Percentiles rank a stretch among this genome's conserved stretches.
Conservation (phyloP, 768 basidiomycete species). For the Leucocoprinus birnbaumii region DNA sequence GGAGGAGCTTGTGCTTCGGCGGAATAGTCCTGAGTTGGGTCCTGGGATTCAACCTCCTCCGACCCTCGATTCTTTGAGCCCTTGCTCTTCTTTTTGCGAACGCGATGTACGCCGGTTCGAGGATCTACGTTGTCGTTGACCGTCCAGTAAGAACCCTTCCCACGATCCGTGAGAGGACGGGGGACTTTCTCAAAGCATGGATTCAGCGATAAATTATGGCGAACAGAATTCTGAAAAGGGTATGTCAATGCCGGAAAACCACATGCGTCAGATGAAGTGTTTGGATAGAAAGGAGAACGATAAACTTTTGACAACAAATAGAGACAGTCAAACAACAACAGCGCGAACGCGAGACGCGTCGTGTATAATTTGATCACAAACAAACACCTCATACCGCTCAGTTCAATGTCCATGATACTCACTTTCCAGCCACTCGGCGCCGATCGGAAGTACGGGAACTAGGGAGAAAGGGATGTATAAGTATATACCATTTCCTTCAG, state of each 20-base stretch:
- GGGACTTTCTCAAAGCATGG: constrained; percentile 91
- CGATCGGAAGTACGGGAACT: constrained; percentile 89
- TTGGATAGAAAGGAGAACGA: constrained; percentile 27
- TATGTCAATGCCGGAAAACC: constrained; percentile 24
- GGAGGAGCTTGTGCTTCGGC: constrained; percentile 30
- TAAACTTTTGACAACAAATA: constrained; percentile 55
- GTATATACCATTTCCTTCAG: constrained; percentile 8
- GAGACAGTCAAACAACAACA: constrained; percentile 64
- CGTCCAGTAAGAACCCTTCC: constrained; percentile 91
- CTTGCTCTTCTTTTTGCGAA: constrained; percentile 85
- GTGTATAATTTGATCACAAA: constrained; percentile 18
- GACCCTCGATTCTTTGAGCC: constrained; percentile 43
- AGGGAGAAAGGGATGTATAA: constrained; percentile 16
- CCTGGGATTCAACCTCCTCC: constrained; percentile 47
- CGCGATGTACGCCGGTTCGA: constrained; percentile 83
- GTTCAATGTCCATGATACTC: constrained; percentile 25
- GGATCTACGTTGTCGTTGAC: constrained; percentile 90
- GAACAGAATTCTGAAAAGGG: constrained; percentile 73
- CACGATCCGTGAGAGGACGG: constrained; percentile 87
- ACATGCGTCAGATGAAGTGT: constrained; percentile 20
- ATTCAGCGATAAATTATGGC: constrained; percentile 87
- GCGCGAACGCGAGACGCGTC: constrained; percentile 50
- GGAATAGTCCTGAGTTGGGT: constrained; percentile 47
- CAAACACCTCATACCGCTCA: constrained; percentile 10
- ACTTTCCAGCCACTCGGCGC: constrained; percentile 94